phyloP scores from a whole-genome alignment of 805 yeast species.

The Candida silvicultrix region DNA sequence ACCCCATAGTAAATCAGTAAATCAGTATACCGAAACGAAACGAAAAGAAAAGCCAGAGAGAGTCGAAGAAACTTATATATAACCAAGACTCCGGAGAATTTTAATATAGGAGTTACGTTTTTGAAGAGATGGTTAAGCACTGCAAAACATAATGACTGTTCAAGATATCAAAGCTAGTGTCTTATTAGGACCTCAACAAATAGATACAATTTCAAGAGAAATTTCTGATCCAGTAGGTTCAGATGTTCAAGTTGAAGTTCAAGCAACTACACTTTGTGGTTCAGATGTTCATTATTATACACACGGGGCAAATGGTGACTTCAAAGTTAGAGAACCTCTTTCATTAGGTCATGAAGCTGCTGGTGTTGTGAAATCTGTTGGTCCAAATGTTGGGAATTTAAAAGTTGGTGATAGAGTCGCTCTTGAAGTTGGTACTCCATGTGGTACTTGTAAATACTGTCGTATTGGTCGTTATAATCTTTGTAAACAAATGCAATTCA shows the following conservation, averaged over 20 bases:
- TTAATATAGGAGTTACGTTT: too few species aligned
- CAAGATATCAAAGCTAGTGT: not conserved
- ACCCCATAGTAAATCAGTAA: too few species aligned
- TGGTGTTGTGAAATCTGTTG: not conserved
- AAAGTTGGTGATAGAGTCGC: not conserved
- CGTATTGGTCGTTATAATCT: not conserved
- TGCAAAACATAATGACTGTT: not conserved
- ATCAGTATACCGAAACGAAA: too few species aligned
- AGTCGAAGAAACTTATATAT: too few species aligned
- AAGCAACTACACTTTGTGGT: not conserved
- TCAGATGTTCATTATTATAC: not conserved
- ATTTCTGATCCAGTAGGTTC: not conserved
- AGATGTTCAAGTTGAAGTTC: not conserved
- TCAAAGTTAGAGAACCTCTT: not conserved
- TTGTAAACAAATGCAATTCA: not conserved
- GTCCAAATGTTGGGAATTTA: not conserved
- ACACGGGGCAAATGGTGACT: not conserved
- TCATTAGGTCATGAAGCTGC: not conserved
- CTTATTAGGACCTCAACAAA: not conserved
- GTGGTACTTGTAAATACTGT: not conserved
- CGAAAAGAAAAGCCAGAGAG: too few species aligned
- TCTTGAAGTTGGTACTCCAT: not conserved
- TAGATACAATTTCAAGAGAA: not conserved
- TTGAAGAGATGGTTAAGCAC: too few species aligned
- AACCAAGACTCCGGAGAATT: too few species aligned